Evolutionary conservation across 2,329 filamentous ascomycete genomes (phyloP), one percentile per base, ranked within the genome.

Genomic region (Claviceps capensis): DNA sequence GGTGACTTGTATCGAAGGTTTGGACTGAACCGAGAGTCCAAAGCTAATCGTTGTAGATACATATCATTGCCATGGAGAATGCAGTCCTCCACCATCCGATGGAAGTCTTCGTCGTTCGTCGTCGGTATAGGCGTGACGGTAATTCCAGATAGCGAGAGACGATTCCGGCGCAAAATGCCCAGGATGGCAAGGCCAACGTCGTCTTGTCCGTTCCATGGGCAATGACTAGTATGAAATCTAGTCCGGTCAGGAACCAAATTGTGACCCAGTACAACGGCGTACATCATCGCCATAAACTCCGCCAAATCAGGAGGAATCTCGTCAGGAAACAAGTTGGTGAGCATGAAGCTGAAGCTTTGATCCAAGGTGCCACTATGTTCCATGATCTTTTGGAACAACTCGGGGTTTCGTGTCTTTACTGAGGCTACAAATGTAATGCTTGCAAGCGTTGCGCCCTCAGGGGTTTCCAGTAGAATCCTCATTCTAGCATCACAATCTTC

Each of bases 1-100:
- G n/a, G 44, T 2, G 50, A 49, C 5, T 51, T 34, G 2, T 57
- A 58, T 3, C 49, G 46, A 2, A 62, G 53, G 22, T 66, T 60
- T 2, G 61, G 58, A n/a, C 66, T 51, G 30, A 68, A 68, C 7
- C 64, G 59, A 0, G 59, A 56, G 50, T 68, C 65, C 9, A 55
- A 52, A 1, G 55, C 53, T 1, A 68, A 57, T 1, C 66, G 62
- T 22, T 60, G 51, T 13, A 68, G 50, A 17, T 60, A 54, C n/a
- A 67, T 54, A 7, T 61, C 51, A 26, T 58, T 52, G 13, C 60
- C 54, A 19, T 64, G 53, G n/a, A 60, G 51, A 9, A 53, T 51
- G 13, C 55, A 47, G 9, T 41, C 19, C 3, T 48, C 38, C 3
- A 54, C 50, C n/a, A 46, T 41, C 11, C 1, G 2, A n/a, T 50